Percentiles rank a stretch among this genome's conserved stretches.
Evolutionary conservation across 2,329 filamentous ascomycete genomes (phyloP).

Genomic region (Stagonosporopsis cucurbitacearum): DNA sequence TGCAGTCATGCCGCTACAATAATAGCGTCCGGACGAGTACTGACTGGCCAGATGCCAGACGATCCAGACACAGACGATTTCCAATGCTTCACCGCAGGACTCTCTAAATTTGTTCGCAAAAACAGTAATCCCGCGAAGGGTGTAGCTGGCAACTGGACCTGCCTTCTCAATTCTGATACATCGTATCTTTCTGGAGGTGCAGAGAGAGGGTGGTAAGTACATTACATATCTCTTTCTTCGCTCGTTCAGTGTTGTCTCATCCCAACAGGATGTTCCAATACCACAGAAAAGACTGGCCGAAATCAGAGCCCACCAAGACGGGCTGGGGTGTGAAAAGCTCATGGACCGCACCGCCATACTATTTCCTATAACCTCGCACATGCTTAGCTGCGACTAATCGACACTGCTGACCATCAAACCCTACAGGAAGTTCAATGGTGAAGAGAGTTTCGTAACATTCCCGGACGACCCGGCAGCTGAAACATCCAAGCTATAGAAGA

Average conservation of each 20-base stretch:
- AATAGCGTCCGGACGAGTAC: conserved; percentile 81
- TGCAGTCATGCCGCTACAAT: conserved; percentile 90
- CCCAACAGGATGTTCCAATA: conserved; percentile 3
- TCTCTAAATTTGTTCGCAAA: conserved; percentile 71
- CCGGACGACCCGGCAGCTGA: conserved; percentile 26
- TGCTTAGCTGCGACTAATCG: not conserved
- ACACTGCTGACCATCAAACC: not conserved
- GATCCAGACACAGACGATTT: conserved; percentile 80
- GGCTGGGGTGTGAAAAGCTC: conserved; percentile 1
- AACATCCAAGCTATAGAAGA: conserved; percentile 34
- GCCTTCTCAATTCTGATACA: conserved; percentile 82
- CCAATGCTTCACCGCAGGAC: conserved; percentile 79
- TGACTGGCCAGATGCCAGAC: conserved; percentile 79
- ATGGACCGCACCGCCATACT: not conserved
- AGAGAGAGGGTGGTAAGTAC: conserved; percentile 81
- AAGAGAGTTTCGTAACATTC: conserved; percentile 46
- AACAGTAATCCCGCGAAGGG: conserved; percentile 60
- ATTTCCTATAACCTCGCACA: conserved; percentile 1
- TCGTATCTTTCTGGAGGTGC: conserved; percentile 79
- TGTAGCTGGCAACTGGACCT: conserved; percentile 79
- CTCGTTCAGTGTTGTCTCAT: conserved; percentile 1
- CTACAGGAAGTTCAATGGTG: conserved; percentile 46
- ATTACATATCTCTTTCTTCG: not conserved
- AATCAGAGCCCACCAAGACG: conserved; percentile 5
- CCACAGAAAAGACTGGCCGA: conserved; percentile 21